Base-by-base conservation (phyloP, 495 filamentous ascomycete species). In the Sordaria brevicollis region DNA sequence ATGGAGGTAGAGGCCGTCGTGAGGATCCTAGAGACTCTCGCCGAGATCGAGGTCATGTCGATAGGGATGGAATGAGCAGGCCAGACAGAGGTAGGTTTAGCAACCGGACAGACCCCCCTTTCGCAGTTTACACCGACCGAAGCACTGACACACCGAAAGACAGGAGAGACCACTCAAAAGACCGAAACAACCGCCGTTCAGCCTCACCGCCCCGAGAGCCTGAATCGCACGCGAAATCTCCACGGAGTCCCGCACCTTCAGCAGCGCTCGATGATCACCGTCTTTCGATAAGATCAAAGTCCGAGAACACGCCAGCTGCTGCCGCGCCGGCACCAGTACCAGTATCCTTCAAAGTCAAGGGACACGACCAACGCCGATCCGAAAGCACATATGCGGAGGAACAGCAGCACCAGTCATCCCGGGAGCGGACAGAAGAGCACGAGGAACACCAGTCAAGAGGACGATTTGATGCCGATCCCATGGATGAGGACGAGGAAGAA, bases 401-500 rank as follows among this genome's bases (percentile, higher is more conserved):
- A n/a, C n/a, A n/a, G 29, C 71, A 72, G 13, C 66, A 67, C 19
- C 68, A 68, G 21, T 62, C 71, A 2, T 65, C 70, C 10, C 65
- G 68, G 21, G 72, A 68, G 8, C 76, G 74, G 70, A 65, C 54
- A 69, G 71, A 70, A 25, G 71, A 71, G 7, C 36, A 71, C 65
- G 71, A 75, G 49, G 67, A 75, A 3, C 67, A 74, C 15, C 62
- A 66, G 6, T 39, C 72, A 8, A 39, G 57, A 49, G 73, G 67
- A 3, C 65, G 70, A 1, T 79, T 82, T 65, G 83, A 80, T 70
- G 73, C 66, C 35, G 82, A 72, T 65, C 81, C 70, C 2, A 82
- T 84, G 77, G 83, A 86, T 17, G 79, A 84, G 57, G 85, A 84
- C 37, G 81, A 76, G 5, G 78, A 72, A 36, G 79, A 84, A 13